A percentile compares a stretch with the other conserved stretches of the same genome.
Evolutionary conservation across 176 grass and related monocot genomes (phyloP).

Genomic region (Cymbopogon citratus): DNA sequence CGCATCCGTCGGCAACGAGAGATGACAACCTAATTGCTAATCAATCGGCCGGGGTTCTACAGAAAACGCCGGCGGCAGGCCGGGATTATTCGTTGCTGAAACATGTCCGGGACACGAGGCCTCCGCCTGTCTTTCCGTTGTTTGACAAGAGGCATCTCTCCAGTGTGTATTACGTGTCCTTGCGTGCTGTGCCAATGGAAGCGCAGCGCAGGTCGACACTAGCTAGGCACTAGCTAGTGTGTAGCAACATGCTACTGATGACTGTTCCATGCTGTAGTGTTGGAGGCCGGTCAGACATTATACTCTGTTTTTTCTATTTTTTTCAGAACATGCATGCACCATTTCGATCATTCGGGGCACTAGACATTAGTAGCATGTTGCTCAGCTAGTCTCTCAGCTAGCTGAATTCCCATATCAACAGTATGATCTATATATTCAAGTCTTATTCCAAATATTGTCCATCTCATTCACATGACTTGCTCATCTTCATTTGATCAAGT

Average conservation of each 20-base stretch:
- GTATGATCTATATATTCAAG: too few relatives aligned
- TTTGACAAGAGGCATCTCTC: constrained; percentile 8
- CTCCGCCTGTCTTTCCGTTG: not conserved
- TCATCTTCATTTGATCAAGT: too few relatives aligned
- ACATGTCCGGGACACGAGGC: constrained; percentile 28
- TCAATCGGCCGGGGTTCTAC: not conserved
- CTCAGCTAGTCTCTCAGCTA: too few relatives aligned
- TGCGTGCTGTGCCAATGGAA: not conserved
- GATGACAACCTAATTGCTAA: not conserved
- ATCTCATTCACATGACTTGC: too few relatives aligned
- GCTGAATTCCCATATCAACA: too few relatives aligned
- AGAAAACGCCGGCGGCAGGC: not conserved
- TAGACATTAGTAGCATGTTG: too few relatives aligned
- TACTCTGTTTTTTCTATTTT: not conserved
- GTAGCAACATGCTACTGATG: not conserved
- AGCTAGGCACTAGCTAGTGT: not conserved
- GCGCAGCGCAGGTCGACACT: not conserved
- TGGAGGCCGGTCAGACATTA: not conserved
- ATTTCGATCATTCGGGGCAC: constrained; percentile 5
- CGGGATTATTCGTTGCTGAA: constrained; percentile 18
- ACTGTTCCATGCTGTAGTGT: not conserved
- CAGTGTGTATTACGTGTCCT: too few relatives aligned
- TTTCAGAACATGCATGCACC: not conserved
- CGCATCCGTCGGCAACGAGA: too few relatives aligned
- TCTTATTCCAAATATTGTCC: too few relatives aligned